A percentile compares a stretch with the other conserved stretches of the same genome.
Evolutionary conservation across 306 rosid species (phyloP).

Genomic region (Glycine soja): DNA sequence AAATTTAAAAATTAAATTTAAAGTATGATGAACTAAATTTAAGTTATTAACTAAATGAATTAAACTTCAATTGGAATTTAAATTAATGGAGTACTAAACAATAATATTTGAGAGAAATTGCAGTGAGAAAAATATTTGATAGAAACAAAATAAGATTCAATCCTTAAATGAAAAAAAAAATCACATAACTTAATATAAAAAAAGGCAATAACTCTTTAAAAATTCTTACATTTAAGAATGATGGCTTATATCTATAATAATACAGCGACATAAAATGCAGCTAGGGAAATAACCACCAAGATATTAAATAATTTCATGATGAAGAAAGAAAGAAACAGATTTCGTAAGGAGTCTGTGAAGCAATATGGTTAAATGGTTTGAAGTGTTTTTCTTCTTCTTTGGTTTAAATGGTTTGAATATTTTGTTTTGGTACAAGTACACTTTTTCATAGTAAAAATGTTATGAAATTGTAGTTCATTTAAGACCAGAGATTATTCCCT

Average conservation of each 20-base stretch:
- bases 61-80: no score
- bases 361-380: background rate
- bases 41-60: no score
- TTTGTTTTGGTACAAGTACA: slow-evolving; percentile 6
- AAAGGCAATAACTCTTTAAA: no score
- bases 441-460: background rate
- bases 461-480: background rate
- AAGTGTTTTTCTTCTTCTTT: background rate
- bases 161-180: no score
- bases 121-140: no score
- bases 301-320: background rate
- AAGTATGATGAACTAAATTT: no score
- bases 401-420: background rate
- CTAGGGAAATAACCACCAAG: background rate
- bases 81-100: no score
- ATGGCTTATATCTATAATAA: no score
- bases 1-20: no score
- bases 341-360: background rate
- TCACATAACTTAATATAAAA: no score
- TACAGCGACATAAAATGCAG: background rate
- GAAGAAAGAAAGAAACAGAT: background rate
- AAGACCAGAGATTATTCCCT: slow-evolving; percentile 3
- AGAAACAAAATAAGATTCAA: no score
- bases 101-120: no score
- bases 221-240: background rate